Evolutionary conservation across 139 green algal genomes (phyloP), one percentile per base, ranked within the genome.

Genomic region (Diplosphaera chodatii): DNA sequence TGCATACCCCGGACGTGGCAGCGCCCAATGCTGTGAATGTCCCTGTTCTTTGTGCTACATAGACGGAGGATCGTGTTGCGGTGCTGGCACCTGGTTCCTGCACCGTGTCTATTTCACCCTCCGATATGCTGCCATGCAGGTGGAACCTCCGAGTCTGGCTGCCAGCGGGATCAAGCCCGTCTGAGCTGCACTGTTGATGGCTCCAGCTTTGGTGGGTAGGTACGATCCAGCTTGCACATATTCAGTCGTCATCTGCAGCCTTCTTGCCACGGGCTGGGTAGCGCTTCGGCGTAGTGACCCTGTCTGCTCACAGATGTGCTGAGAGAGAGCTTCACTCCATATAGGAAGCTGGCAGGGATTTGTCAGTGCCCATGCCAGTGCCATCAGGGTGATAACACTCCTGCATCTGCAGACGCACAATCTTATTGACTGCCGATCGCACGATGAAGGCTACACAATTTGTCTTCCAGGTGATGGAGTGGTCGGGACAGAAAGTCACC

Each of bases 251-350:
- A 70, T 23, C 30, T n/a, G n/a, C n/a, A 82, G 77, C 78, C 73
- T 71, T 83, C 74, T 80, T 83, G 78, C 78, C 78, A 83, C 78
- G 78, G 78, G 41, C 70, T 22, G 65, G 78, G 74, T 70, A 83
- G 78, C 40, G 31, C n/a, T n/a, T 41, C 23, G 64, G 68, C 69
- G 31, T 63, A 64, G 68, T 80, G 78, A 83, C 78, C 74, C 68
- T 55, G 64, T 33, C 78, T 79, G 78, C 68, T 71, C 73, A 81
- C 68, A 81, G 74, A 74, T 75, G 73, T 32, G 78, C 78, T 83
- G 63, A 83, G 63, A 83, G 22, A 37, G 56, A 77, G 55, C 55
- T 64, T 68, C 64, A 29, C 69, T 62, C 66, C 31, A 66, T 74
- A 78, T 82, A 83, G 78, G 78, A 83, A 83, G 75, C 78, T 71